A percentile compares a stretch with the other conserved stretches of the same genome.
Conservation (phyloP, 2,329 filamentous ascomycete species). For the Botryotinia convoluta region DNA sequence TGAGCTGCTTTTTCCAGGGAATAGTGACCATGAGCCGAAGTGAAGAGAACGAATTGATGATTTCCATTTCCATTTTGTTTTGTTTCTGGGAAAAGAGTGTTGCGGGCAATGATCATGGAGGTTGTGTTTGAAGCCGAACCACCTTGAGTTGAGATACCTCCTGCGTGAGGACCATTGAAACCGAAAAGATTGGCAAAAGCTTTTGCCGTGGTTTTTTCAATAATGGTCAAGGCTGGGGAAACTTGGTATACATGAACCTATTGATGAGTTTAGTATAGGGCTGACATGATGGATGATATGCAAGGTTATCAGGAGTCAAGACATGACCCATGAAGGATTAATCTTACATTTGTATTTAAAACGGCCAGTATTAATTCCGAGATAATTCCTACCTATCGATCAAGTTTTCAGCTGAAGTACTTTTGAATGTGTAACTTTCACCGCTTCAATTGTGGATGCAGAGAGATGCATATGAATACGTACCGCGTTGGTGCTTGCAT, state of each 20-base stretch:
- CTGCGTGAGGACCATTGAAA: slow-evolving; percentile 63
- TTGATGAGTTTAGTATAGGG: slow-evolving; percentile 12
- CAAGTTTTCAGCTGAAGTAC: slow-evolving; percentile 4
- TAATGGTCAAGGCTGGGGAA: slow-evolving; percentile 79
- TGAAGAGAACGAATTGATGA: slow-evolving; percentile 77
- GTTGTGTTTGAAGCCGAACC: slow-evolving; percentile 83
- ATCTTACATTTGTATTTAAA: slow-evolving; percentile 80
- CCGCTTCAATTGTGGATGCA: slow-evolving; percentile 15
- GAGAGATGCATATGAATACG: slow-evolving; percentile 32
- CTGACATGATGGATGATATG: not conserved
- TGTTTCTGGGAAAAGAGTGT: slow-evolving; percentile 76
- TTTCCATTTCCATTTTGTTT: slow-evolving; percentile 68
- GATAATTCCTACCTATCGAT: slow-evolving; percentile 68
- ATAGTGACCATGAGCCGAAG: slow-evolving; percentile 88
- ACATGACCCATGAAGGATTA: not conserved
- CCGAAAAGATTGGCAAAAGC: slow-evolving; percentile 75
- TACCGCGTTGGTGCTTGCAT: slow-evolving; percentile 82
- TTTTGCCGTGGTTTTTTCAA: slow-evolving; percentile 80
- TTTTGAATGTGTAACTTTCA: not conserved
- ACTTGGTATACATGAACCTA: slow-evolving; percentile 89
- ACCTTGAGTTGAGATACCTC: slow-evolving; percentile 71
- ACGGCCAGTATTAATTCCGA: slow-evolving; percentile 81
- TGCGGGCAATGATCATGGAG: slow-evolving; percentile 82
- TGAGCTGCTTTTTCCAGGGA: slow-evolving; percentile 93
- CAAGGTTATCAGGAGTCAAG: not conserved